Conservation (phyloP, 2,329 filamentous ascomycete genomes). For the Talaromyces rugulosus region DNA sequence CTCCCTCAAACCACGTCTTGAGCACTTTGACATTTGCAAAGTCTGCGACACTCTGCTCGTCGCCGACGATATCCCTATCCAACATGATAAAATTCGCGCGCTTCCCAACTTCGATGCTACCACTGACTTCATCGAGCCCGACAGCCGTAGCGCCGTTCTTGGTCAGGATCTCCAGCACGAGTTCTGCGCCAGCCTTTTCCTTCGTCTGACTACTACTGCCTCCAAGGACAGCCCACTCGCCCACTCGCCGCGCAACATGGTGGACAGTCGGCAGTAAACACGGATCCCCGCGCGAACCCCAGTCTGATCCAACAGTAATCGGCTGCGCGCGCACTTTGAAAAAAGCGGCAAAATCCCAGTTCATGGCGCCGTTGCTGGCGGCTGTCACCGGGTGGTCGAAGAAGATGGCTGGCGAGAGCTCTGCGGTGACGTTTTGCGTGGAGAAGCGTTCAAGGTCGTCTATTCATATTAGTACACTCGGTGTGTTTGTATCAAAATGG, state of each 20-base stretch:
- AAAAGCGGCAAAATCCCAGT: constrained; percentile 2
- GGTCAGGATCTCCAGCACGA: constrained; percentile 6
- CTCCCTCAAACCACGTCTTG: constrained; percentile 8
- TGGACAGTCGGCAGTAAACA: constrained; percentile 3
- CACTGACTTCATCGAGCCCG: not conserved
- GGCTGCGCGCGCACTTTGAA: not conserved
- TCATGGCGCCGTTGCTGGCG: constrained; percentile 7
- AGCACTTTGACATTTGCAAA: constrained; percentile 6
- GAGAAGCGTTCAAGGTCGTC: constrained; percentile 26
- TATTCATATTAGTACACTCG: constrained; percentile 5
- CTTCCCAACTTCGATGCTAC: constrained; percentile 4
- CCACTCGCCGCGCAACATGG: not conserved
- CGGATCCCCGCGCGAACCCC: constrained; percentile 7
- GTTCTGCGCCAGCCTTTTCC: not conserved
- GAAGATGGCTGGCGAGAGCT: constrained; percentile 16
- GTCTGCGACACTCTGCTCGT: not conserved
- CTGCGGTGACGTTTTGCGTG: constrained; percentile 28
- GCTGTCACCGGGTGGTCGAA: constrained; percentile 6
- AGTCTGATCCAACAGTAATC: constrained; percentile 8
- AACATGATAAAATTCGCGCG: constrained; percentile 6
- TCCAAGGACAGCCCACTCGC: not conserved
- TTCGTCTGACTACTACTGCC: too few species aligned
- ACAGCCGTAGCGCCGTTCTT: constrained; percentile 7
- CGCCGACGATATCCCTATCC: not conserved
- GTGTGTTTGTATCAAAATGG: too few species aligned